phyloP scores from a whole-genome alignment of 495 filamentous ascomycete genomes.

The Hypoxylon fuscum region DNA sequence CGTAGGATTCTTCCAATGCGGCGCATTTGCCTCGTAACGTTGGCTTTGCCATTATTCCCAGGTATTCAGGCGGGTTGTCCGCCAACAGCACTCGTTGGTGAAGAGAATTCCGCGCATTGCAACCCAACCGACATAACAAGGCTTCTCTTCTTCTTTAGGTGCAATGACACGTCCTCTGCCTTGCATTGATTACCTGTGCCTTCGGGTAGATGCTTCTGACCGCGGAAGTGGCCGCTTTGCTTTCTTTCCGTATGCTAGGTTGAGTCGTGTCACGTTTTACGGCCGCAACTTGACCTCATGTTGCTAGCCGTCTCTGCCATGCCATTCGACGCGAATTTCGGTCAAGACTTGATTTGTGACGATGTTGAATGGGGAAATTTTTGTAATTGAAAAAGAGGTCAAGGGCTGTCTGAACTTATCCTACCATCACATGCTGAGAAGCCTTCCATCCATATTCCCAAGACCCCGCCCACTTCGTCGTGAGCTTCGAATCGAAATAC shows the following conservation, averaged over 20 bases:
- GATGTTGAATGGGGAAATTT: conserved; percentile 1
- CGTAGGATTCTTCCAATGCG: conserved; percentile 37
- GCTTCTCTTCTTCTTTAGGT: conserved; percentile 20
- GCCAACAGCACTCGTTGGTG: conserved; percentile 31
- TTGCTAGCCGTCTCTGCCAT: conserved; percentile 35
- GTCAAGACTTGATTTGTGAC: conserved; percentile 27
- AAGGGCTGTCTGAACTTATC: conserved; percentile 34
- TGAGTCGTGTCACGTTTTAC: conserved; percentile 37
- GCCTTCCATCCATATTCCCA: conserved; percentile 16
- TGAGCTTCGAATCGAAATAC: conserved; percentile 15
- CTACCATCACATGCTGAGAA: conserved; percentile 6
- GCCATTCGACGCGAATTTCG: conserved; percentile 36
- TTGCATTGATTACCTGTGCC: conserved; percentile 38
- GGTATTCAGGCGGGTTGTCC: conserved; percentile 6
- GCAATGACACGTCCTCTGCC: conserved; percentile 31
- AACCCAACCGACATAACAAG: conserved; percentile 31
- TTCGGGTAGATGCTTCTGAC: conserved; percentile 39
- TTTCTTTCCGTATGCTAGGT: conserved; percentile 36
- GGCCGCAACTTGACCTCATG: conserved; percentile 35
- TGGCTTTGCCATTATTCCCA: conserved; percentile 16
- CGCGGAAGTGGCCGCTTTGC: conserved; percentile 35
- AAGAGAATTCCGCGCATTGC: conserved; percentile 20
- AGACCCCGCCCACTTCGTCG: conserved; percentile 8
- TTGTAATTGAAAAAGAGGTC: conserved; percentile 27
- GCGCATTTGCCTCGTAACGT: conserved; percentile 27